Evolutionary conservation across 306 rosid species (phyloP).

Genomic region (Rosa lucieae): DNA sequence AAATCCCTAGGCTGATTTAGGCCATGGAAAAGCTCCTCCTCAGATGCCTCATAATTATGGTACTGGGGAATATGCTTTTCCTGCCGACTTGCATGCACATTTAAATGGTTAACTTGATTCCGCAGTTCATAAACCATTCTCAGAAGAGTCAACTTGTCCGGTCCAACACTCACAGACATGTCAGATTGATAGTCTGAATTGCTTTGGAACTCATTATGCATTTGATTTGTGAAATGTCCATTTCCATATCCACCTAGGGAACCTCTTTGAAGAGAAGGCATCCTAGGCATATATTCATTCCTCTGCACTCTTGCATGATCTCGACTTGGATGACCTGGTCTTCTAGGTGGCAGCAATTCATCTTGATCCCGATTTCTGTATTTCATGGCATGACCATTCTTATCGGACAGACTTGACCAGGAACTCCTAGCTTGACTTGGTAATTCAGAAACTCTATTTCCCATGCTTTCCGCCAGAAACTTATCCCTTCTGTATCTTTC

Average conservation of each 20-base stretch:
- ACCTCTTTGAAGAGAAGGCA: constrained; percentile 35
- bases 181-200: constrained; percentile 45
- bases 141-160: constrained; percentile 57
- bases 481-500: constrained; percentile 46
- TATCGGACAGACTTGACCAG: constrained; percentile 34
- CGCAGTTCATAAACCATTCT: constrained; percentile 63
- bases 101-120: constrained; percentile 47
- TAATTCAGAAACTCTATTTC: constrained; percentile 35
- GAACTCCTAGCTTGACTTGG: constrained; percentile 28
- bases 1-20: constrained; percentile 36
- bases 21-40: constrained; percentile 40
- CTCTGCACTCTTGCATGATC: constrained; percentile 43
- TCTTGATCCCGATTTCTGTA: constrained; percentile 36
- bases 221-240: constrained; percentile 40
- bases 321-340: constrained; percentile 25
- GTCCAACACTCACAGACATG: constrained; percentile 39
- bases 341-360: constrained; percentile 42
- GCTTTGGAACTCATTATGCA: constrained; percentile 37
- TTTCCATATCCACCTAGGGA: constrained; percentile 39
- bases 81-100: constrained; percentile 37
- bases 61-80: constrained; percentile 37
- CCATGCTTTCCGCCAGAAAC: constrained; percentile 28
- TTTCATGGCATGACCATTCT: constrained; percentile 40
- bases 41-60: constrained; percentile 38
- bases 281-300: constrained; percentile 43